Base-by-base conservation (phyloP, 2,329 filamentous ascomycete genomes). In the Elsinoe perseae region DNA sequence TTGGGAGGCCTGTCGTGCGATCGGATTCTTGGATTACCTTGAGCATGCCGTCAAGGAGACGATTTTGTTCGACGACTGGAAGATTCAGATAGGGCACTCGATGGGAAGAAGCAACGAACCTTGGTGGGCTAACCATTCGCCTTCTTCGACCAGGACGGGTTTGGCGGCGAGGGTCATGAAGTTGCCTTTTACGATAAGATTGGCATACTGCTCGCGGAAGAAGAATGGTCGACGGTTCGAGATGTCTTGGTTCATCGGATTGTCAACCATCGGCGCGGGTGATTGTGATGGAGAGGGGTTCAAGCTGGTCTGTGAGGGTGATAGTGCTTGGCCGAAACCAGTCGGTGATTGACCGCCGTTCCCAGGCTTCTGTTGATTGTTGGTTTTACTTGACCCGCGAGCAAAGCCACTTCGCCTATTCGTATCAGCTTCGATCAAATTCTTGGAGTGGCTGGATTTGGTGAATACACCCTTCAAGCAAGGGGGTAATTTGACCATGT, bases 41-140 rank as follows among this genome's bases (percentile, higher is more conserved):
- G 56, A 95, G 86, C 77, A 95, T 93, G 66, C 89, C 89, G 76
- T 89, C 89, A 20, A 95, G 79, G 64, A 93, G 84, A 56, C 91
- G 84, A 70, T 92, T 95, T 70, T 95, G 90, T 73, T 96, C 91
- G 64, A 95, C 89, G 63, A 95, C 90, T 95, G 64, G 52, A 16
- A 21, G 18, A 23, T n/a, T 38, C 16, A 54, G 32, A 42, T 16
- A 16, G 16, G 30, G 14, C 10, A 9, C 2, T 1, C 36, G 58
- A 66, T 67, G 52, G 59, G 30, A 44, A 57, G 59, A 42, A 63
- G 50, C 23, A 21, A 52, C 74, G 68, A 78, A 95, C 92, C 85
- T 78, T 96, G 92, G 71, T 96, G 89, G 61, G 91, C 91, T 64
- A 96, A 80, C 92, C 92, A 97, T 73, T 97, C 92, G 62, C 89